Evolutionary conservation across 176 grass and related monocot species (phyloP).

Genomic region (Typha latifolia): DNA sequence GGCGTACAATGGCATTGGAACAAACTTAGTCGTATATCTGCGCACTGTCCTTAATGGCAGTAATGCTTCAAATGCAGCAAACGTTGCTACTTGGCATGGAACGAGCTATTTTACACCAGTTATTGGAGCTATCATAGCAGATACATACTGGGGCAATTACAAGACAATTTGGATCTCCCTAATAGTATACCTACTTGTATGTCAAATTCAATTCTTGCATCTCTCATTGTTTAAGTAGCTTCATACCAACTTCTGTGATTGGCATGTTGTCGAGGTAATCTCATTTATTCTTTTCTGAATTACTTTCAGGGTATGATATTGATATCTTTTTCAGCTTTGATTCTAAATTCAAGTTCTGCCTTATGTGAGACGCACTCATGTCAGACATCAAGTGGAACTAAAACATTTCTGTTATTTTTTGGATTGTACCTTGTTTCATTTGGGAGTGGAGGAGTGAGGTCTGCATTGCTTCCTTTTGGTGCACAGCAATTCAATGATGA

Average conservation of each 20-base stretch:
- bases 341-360: conserved; percentile 12
- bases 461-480: conserved; percentile 64
- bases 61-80: conserved; percentile 53
- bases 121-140: conserved; percentile 44
- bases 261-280: conserved; percentile 6
- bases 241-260: background rate
- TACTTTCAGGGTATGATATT: conserved; percentile 14
- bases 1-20: conserved; percentile 44
- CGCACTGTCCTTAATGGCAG: conserved; percentile 47
- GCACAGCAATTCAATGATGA: conserved; percentile 59
- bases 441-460: conserved; percentile 53
- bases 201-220: background rate
- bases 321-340: conserved; percentile 5
- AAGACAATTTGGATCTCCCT: conserved; percentile 36
- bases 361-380: conserved; percentile 22
- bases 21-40: conserved; percentile 72
- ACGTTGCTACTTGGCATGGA: conserved; percentile 43
- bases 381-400: conserved; percentile 16
- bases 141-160: conserved; percentile 51
- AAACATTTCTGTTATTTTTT: conserved; percentile 28
- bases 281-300: background rate
- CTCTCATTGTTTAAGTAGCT: background rate
- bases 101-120: conserved; percentile 49
- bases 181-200: conserved; percentile 37
- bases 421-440: conserved; percentile 35